These are phyloP conservation scores for Mycena venus DNA, from an alignment of 768 basidiomycete genomes.

Conservation along the genomic window DNA sequence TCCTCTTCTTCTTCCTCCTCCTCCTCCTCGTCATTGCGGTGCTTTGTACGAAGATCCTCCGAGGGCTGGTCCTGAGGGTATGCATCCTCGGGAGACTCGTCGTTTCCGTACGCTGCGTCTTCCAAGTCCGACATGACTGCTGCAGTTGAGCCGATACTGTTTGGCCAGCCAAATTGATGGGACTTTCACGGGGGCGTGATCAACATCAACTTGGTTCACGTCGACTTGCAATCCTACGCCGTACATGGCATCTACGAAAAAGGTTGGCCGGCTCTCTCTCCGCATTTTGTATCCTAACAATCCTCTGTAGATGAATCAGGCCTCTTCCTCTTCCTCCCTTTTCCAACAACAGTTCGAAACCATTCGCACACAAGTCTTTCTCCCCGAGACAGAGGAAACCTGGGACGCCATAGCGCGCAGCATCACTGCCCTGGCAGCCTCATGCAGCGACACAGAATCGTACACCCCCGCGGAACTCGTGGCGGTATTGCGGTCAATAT, in stretches of 20 bases:
- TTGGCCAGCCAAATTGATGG: too few relatives aligned
- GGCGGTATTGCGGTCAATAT: constrained; percentile 61
- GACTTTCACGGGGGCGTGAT: background rate
- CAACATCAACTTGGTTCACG: background rate
- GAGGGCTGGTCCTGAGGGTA: constrained; percentile 20
- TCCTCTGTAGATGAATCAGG: background rate
- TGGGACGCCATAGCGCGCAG: constrained; percentile 79
- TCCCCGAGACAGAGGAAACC: constrained; percentile 81
- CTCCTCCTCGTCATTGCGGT: constrained; percentile 35
- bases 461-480: constrained; percentile 67
- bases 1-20: constrained; percentile 48
- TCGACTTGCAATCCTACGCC: too few relatives aligned
- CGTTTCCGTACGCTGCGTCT: constrained; percentile 8
- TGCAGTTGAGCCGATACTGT: background rate
- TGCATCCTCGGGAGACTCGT: constrained; percentile 18
- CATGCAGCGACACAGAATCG: constrained; percentile 67
- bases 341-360: constrained; percentile 57
- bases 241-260: constrained; percentile 10
- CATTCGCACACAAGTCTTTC: constrained; percentile 53
- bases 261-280: background rate
- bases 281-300: background rate
- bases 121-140: constrained; percentile 28
- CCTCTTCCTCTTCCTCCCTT: constrained; percentile 40
- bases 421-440: constrained; percentile 57
- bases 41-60: background rate